Percentiles rank a stretch among this genome's conserved stretches.
Conservation (phyloP, 2,329 filamentous ascomycete species). For the Metarhizium rileyi region DNA sequence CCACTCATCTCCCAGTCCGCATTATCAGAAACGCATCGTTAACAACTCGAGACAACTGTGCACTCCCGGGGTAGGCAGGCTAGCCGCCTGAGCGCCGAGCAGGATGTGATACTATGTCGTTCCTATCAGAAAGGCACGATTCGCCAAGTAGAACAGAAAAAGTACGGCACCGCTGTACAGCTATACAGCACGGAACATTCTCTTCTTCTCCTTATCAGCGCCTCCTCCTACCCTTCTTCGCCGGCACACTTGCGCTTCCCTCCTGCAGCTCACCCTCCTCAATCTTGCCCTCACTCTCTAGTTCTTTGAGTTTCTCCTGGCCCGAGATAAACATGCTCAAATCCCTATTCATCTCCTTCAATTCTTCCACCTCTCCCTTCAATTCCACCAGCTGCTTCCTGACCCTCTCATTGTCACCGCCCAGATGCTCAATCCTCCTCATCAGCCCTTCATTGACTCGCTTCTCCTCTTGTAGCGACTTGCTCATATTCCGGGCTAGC, state of each 20-base stretch:
- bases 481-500: slow-evolving; percentile 65
- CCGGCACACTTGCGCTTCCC: slow-evolving; percentile 59
- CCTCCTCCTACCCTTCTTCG: slow-evolving; percentile 45
- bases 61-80: no score
- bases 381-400: slow-evolving; percentile 47
- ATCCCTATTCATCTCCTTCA: slow-evolving; percentile 81
- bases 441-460: slow-evolving; percentile 71
- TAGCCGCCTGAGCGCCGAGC: no score
- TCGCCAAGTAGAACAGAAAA: no score
- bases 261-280: slow-evolving; percentile 65
- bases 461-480: slow-evolving; percentile 79
- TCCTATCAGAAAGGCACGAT: no score
- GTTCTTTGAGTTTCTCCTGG: slow-evolving; percentile 66
- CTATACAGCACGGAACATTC: no score
- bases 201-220: not conserved
- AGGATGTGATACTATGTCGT: no score
- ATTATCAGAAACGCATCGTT: no score
- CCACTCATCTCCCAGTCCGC: no score
- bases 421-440: slow-evolving; percentile 68
- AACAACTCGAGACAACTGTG: no score
- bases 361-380: slow-evolving; percentile 56
- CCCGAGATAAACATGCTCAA: slow-evolving; percentile 80
- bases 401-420: slow-evolving; percentile 49
- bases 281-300: slow-evolving; percentile 49
- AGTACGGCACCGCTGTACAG: no score